Conservation (phyloP, 768 basidiomycete species). For the Boletus rufocinnamomeus region DNA sequence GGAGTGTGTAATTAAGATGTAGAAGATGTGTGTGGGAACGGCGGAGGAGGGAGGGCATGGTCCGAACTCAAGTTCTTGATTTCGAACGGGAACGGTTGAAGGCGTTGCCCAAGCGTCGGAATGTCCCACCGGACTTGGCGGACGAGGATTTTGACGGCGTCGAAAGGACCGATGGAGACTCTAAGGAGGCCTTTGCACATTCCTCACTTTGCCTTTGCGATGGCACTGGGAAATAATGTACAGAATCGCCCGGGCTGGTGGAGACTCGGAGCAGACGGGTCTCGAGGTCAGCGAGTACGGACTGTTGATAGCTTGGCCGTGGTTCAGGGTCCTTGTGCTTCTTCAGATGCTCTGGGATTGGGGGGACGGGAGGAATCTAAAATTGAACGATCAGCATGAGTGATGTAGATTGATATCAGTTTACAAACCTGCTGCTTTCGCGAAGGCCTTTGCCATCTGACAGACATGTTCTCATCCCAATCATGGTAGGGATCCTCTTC, state of each 20-base stretch:
- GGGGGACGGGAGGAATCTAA: constrained; percentile 31
- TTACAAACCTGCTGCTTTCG: constrained; percentile 30
- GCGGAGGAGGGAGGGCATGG: neutral
- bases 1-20: constrained; percentile 12
- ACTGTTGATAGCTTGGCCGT: constrained; percentile 33
- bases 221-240: constrained; percentile 38
- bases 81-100: constrained; percentile 26
- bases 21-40: constrained; percentile 9
- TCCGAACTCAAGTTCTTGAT: constrained; percentile 13
- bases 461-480: constrained; percentile 38
- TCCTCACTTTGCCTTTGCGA: constrained; percentile 36
- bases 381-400: constrained; percentile 3
- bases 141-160: constrained; percentile 22
- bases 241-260: constrained; percentile 33
- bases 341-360: constrained; percentile 30
- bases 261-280: constrained; percentile 30
- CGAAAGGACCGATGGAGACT: constrained; percentile 34
- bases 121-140: constrained; percentile 23
- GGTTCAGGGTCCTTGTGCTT: constrained; percentile 15
- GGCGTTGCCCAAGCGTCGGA: constrained; percentile 23
- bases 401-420: neutral
- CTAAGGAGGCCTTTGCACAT: constrained; percentile 27
- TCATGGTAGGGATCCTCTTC: constrained; percentile 38
- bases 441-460: constrained; percentile 15
- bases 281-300: constrained; percentile 34